Evolutionary conservation across 345 rosid genomes (phyloP).

Genomic region (Murraya paniculata): DNA sequence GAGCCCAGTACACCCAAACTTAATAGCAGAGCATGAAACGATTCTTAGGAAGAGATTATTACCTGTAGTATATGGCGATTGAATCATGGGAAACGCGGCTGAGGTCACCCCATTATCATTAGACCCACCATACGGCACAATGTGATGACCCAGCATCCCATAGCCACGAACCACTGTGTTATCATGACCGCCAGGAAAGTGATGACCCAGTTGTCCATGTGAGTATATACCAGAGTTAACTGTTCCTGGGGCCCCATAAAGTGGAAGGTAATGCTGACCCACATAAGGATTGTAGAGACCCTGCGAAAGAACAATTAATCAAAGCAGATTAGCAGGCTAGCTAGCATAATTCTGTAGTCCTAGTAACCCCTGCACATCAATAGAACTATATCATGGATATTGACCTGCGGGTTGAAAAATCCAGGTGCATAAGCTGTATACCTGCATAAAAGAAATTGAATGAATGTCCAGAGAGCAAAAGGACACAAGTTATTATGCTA

Average conservation of each 20-base stretch:
- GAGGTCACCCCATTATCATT: slow-evolving; percentile 25
- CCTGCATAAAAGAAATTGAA: slow-evolving; percentile 26
- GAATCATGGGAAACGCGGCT: slow-evolving; percentile 27
- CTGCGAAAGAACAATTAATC: slow-evolving; percentile 15
- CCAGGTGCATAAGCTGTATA: slow-evolving; percentile 35
- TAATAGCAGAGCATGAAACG: not conserved
- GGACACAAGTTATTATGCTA: not conserved
- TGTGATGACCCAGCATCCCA: slow-evolving; percentile 26
- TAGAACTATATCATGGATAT: not conserved
- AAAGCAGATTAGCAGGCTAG: not conserved
- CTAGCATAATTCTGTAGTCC: not conserved
- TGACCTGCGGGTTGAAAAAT: slow-evolving; percentile 32
- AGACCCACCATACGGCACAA: slow-evolving; percentile 23
- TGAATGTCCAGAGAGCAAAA: not conserved
- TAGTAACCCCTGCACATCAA: not conserved
- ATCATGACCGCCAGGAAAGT: slow-evolving; percentile 24
- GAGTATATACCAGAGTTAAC: slow-evolving; percentile 22
- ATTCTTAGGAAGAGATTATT: not conserved
- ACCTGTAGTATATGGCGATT: slow-evolving; percentile 31
- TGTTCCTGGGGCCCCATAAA: slow-evolving; percentile 25
- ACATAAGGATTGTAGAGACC: slow-evolving; percentile 31
- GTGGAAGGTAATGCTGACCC: slow-evolving; percentile 31
- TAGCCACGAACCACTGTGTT: slow-evolving; percentile 20
- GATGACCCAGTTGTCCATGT: slow-evolving; percentile 29
- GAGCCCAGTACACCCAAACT: too few species aligned